phyloP scores from a whole-genome alignment of 2,329 filamentous ascomycete genomes.

The Xylariaceae sp. region DNA sequence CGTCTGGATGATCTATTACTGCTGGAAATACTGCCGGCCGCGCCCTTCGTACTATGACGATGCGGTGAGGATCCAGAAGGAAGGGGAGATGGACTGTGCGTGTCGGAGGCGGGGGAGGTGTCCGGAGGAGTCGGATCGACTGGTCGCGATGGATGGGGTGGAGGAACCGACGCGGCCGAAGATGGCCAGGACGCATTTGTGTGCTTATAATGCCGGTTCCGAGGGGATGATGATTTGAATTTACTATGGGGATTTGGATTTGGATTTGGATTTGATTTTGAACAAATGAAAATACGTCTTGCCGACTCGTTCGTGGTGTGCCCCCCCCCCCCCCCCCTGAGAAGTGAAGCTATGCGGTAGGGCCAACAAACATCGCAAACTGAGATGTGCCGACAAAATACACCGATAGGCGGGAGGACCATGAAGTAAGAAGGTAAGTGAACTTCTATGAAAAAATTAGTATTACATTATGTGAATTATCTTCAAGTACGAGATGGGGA shows the following conservation, averaged over 20 bases:
- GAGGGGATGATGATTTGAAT: background rate
- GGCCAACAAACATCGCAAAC: no score
- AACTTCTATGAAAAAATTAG: no score
- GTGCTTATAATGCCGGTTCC: background rate
- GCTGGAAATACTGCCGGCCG: slow-evolving; percentile 9
- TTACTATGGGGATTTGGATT: background rate
- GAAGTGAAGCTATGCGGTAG: no score
- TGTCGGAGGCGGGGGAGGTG: background rate
- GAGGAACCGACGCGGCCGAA: slow-evolving; percentile 1
- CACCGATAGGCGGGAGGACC: no score
- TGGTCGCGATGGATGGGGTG: background rate
- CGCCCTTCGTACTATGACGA: slow-evolving; percentile 12
- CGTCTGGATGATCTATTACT: slow-evolving; percentile 5
- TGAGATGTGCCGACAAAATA: no score
- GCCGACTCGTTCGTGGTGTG: no score
- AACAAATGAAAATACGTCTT: no score
- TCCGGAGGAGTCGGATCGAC: background rate
- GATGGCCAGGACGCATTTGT: background rate
- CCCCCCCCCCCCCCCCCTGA: no score
- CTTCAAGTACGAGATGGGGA: no score
- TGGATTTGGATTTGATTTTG: no score
- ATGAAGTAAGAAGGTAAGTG: no score
- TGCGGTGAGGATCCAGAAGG: background rate
- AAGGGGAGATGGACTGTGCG: background rate
- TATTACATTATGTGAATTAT: no score